Conservation (phyloP, 345 rosid genomes). For the Populus simonii region DNA sequence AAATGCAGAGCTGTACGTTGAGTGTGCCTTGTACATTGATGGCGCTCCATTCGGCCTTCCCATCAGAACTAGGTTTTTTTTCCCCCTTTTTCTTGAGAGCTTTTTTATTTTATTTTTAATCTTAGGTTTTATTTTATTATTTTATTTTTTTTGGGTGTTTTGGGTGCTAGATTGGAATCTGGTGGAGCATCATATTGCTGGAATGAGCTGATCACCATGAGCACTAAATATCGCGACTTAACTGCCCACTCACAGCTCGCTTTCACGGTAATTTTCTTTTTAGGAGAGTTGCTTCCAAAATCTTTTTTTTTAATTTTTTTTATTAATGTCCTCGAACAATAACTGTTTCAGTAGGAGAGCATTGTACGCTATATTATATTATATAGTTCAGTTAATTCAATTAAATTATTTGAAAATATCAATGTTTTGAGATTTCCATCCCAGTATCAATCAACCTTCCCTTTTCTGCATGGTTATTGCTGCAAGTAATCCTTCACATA, state of each 20-base stretch:
- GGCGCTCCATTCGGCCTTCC: conserved; percentile 95
- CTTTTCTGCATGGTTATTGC: background rate
- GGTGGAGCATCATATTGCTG: conserved; percentile 74
- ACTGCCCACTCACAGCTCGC: conserved; percentile 87
- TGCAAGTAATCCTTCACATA: background rate
- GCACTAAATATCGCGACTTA: conserved; percentile 87
- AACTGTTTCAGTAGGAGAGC: no score
- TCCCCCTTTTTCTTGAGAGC: background rate
- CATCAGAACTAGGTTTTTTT: conserved; percentile 65
- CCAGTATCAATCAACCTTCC: background rate
- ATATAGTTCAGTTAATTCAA: background rate
- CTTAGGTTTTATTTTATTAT: background rate
- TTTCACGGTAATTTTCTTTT: conserved; percentile 53
- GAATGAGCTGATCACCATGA: conserved; percentile 81
- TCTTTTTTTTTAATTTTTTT: no score
- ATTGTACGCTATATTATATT: background rate
- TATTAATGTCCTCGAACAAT: no score
- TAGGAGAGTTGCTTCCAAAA: no score
- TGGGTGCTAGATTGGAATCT: conserved; percentile 73
- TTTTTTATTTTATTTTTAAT: background rate
- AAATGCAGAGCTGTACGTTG: conserved; percentile 71
- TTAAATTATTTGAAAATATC: background rate
- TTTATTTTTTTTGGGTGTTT: background rate
- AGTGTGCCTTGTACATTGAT: conserved; percentile 81
- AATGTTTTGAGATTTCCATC: background rate